phyloP scores from a whole-genome alignment of 768 basidiomycete species.

The Ramaria rubella region DNA sequence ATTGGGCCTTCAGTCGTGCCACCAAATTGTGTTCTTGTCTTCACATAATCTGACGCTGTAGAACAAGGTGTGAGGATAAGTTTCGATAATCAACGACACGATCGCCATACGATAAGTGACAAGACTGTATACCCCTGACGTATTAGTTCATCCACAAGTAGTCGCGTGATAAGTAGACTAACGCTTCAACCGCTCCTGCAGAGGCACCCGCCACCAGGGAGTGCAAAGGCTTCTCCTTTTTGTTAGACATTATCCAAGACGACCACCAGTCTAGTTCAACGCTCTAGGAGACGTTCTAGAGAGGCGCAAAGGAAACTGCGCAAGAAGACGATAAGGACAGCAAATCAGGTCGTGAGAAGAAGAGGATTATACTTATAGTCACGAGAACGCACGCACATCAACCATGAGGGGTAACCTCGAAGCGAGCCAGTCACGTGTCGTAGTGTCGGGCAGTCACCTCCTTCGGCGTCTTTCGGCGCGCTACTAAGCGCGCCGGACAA shows the following conservation, averaged over 20 bases:
- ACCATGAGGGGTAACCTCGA: not conserved
- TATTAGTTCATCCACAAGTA: slow-evolving; percentile 21
- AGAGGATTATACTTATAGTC: not conserved
- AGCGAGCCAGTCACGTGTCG: not conserved
- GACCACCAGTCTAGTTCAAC: not conserved
- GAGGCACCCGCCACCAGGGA: slow-evolving; percentile 87
- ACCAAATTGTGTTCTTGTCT: slow-evolving; percentile 90
- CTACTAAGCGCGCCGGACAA: not conserved
- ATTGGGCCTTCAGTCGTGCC: slow-evolving; percentile 29
- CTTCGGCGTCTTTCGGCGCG: not conserved
- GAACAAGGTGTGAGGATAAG: not conserved
- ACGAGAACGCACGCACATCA: not conserved
- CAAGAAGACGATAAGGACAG: not conserved
- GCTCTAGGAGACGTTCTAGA: not conserved
- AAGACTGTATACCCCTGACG: slow-evolving; percentile 48
- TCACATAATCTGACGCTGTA: slow-evolving; percentile 67
- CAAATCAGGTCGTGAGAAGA: not conserved
- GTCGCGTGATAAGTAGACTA: slow-evolving; percentile 25
- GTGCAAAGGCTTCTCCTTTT: slow-evolving; percentile 78
- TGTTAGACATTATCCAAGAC: slow-evolving; percentile 36
- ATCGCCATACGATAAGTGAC: slow-evolving; percentile 65
- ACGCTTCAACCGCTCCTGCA: slow-evolving; percentile 90
- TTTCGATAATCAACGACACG: not conserved
- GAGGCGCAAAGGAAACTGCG: not conserved
- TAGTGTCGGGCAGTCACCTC: too few species aligned